These are phyloP conservation scores for Pholiota molesta DNA, from an alignment of 768 basidiomycete genomes.

Conservation along the genomic window DNA sequence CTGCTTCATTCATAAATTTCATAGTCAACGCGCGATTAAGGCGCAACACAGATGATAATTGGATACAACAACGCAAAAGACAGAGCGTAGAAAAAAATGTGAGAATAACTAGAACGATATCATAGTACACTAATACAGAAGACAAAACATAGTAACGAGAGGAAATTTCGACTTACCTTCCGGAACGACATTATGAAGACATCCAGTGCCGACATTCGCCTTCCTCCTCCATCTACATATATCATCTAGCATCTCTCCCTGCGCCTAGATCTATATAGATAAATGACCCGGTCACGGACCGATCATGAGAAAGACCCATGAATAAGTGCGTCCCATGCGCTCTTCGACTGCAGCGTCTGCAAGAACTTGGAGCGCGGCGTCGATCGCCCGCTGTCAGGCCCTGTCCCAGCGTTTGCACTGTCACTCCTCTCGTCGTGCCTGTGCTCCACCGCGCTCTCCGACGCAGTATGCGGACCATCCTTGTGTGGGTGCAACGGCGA, in stretches of 20 bases:
- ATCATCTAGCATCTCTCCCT: not conserved
- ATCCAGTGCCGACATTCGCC: not conserved
- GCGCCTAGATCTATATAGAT: not conserved
- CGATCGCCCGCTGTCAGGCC: conserved; percentile 17
- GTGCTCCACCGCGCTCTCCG: not conserved
- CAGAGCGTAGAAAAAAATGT: not conserved
- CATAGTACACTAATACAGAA: not conserved
- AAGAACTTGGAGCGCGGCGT: conserved; percentile 52
- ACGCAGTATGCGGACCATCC: not conserved
- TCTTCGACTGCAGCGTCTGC: conserved; percentile 60
- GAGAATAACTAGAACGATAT: not conserved
- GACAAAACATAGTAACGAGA: not conserved
- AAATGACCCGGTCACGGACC: conserved; percentile 33
- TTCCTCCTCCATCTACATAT: not conserved
- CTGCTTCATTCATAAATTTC: no score
- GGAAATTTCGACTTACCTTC: not conserved
- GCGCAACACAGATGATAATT: no score
- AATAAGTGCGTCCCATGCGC: conserved; percentile 69
- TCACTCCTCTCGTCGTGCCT: conserved; percentile 5
- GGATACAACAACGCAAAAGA: no score
- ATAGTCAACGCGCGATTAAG: no score
- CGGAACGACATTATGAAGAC: not conserved
- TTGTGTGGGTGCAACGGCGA: conserved; percentile 14
- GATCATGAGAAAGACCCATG: conserved; percentile 66
- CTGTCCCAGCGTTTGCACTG: conserved; percentile 12